Conservation (phyloP, 331 rosid genomes). For the Cucumis variabilis region DNA sequence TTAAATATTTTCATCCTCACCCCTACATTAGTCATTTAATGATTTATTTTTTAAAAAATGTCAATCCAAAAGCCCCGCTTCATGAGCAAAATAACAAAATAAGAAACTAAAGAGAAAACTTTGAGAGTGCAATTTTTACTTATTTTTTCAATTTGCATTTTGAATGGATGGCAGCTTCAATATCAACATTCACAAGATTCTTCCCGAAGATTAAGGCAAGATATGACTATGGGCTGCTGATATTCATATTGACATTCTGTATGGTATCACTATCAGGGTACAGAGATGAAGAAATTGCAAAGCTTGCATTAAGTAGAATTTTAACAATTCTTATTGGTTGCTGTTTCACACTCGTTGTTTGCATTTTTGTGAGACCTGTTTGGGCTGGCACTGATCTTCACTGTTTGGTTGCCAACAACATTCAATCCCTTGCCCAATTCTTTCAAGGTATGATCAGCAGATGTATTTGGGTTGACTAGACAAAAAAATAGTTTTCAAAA, state of each 20-base stretch:
- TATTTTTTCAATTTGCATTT: too few relatives aligned
- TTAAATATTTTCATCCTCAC: too few relatives aligned
- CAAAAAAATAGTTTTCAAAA: too few relatives aligned
- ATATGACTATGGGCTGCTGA: conserved; percentile 29
- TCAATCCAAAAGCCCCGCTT: too few relatives aligned
- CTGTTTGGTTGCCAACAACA: conserved; percentile 41
- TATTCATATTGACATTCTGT: conserved; percentile 58
- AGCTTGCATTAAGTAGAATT: conserved; percentile 46
- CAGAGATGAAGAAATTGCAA: conserved; percentile 38
- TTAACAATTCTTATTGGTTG: conserved; percentile 53
- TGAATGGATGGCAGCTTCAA: conserved; percentile 42
- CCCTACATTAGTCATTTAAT: too few relatives aligned
- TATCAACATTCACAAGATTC: conserved; percentile 47
- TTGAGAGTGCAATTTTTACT: too few relatives aligned
- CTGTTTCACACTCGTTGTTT: conserved; percentile 47
- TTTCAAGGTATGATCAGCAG: background rate
- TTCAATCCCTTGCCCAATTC: conserved; percentile 48
- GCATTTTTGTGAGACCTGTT: conserved; percentile 38
- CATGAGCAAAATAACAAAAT: too few relatives aligned
- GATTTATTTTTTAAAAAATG: too few relatives aligned
- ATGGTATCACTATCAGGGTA: conserved; percentile 57
- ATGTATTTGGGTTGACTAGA: too few relatives aligned
- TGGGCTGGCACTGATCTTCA: conserved; percentile 73
- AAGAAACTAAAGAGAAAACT: too few relatives aligned
- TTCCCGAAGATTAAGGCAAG: conserved; percentile 55